A percentile compares a stretch with the other conserved stretches of the same genome.
These are phyloP conservation scores for Picochlorum sp. DNA, from an alignment of 139 green algal genomes.

Conservation along the genomic window DNA sequence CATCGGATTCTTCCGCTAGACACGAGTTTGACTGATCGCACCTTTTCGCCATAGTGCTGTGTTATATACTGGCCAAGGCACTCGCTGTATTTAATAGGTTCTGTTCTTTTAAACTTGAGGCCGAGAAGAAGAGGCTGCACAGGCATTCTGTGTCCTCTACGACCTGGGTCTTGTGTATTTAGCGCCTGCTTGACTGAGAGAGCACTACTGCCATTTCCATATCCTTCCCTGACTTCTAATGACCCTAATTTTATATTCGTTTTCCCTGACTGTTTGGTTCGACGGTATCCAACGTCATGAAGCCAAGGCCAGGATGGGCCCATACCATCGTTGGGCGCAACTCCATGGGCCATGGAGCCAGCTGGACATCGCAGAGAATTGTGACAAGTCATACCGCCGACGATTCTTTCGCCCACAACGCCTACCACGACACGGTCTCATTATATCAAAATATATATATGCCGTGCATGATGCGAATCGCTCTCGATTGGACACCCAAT, in stretches of 20 bases:
- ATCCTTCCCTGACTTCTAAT: too few relatives aligned
- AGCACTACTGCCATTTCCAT: too few relatives aligned
- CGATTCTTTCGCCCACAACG: neutral
- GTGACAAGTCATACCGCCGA: conserved; percentile 21
- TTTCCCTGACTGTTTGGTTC: too few relatives aligned
- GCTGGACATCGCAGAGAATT: too few relatives aligned
- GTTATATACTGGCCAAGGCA: conserved; percentile 57
- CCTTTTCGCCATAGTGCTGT: conserved; percentile 43
- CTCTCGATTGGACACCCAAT: conserved; percentile 82
- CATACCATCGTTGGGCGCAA: too few relatives aligned
- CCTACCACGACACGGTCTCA: too few relatives aligned
- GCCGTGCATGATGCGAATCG: conserved; percentile 33
- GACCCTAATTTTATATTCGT: too few relatives aligned
- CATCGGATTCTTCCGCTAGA: neutral
- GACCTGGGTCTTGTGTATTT: neutral
- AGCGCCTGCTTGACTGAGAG: too few relatives aligned
- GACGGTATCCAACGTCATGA: too few relatives aligned
- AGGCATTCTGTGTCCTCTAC: conserved; percentile 36
- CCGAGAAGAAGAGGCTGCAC: conserved; percentile 41
- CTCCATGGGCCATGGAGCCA: too few relatives aligned
- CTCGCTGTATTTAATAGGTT: conserved; percentile 57
- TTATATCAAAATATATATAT: too few relatives aligned
- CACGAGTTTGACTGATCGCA: conserved; percentile 1
- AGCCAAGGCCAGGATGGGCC: too few relatives aligned
- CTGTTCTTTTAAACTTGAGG: conserved; percentile 69